phyloP scores from a whole-genome alignment of 192 early-diverging fungal genomes.

The Umbelopsis sp. region DNA sequence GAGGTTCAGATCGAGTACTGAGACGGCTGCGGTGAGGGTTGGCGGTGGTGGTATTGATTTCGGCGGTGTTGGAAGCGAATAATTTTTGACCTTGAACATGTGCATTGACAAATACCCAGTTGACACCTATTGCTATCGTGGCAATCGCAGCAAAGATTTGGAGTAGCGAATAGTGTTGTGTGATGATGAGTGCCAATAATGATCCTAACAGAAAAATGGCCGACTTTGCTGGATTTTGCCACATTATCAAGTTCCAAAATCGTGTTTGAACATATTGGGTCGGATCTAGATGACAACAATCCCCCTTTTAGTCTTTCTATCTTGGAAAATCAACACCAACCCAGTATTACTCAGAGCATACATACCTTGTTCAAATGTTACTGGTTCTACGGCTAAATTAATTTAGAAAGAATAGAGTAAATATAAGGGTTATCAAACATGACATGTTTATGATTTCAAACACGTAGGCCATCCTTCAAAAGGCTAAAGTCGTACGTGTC shows the following conservation, averaged over 20 bases:
- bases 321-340: no score
- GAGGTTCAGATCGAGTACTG: background rate
- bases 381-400: constrained; percentile 2
- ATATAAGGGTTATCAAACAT: background rate
- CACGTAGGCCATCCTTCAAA: background rate
- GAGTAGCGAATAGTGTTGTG: constrained; percentile 39
- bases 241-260: constrained; percentile 29
- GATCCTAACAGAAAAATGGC: constrained; percentile 19
- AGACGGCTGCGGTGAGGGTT: constrained; percentile 30
- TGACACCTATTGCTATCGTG: constrained; percentile 37
- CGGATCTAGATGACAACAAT: constrained; percentile 18
- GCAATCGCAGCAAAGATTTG: constrained; percentile 30
- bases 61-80: constrained; percentile 23
- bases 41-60: constrained; percentile 4
- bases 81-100: constrained; percentile 34
- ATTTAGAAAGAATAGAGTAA: background rate
- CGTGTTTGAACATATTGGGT: constrained; percentile 28
- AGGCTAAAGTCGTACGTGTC: background rate
- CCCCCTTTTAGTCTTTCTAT: background rate
- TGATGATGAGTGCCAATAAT: constrained; percentile 28
- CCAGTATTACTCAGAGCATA: background rate
- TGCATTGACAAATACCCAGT: constrained; percentile 39
- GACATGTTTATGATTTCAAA: background rate
- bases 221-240: constrained; percentile 37
- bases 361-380: constrained; percentile 16